Evolutionary conservation across 2,329 filamentous ascomycete species (phyloP).

Genomic region (Diaporthe caulivora): DNA sequence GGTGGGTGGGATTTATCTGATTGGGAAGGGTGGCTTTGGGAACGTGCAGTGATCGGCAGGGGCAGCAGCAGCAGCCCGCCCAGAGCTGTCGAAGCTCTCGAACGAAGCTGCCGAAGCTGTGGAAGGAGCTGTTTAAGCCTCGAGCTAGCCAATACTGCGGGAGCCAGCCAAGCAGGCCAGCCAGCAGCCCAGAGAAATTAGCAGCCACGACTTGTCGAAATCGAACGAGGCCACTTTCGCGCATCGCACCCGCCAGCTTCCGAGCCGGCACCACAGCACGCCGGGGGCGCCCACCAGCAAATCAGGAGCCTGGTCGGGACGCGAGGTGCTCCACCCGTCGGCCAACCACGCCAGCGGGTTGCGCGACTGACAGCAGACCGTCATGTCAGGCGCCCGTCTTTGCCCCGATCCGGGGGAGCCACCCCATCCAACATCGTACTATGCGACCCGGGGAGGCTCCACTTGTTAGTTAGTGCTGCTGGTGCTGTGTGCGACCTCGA

Average conservation of each 20-base stretch:
- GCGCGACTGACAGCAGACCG: conserved; percentile 39
- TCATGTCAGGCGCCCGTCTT: conserved; percentile 30
- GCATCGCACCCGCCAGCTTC: conserved; percentile 29
- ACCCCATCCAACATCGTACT: conserved; percentile 29
- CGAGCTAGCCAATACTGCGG: too few species aligned
- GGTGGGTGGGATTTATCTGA: conserved; percentile 18
- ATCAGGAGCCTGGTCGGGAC: neutral
- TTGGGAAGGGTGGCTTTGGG: neutral
- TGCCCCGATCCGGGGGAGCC: conserved; percentile 25
- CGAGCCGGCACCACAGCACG: conserved; percentile 22
- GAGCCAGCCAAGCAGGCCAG: neutral
- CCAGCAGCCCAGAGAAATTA: neutral
- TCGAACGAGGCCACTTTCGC: conserved; percentile 14
- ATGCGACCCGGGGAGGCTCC: neutral
- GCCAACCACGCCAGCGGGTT: conserved; percentile 28
- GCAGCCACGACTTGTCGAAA: neutral
- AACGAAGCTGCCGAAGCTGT: neutral
- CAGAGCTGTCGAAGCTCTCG: neutral
- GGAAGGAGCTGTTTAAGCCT: neutral
- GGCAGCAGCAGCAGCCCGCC: neutral
- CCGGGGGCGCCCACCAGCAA: neutral
- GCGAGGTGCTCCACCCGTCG: conserved; percentile 30
- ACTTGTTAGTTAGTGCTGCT: neutral
- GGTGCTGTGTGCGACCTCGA: neutral
- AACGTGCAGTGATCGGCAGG: neutral